Evolutionary conservation across 345 rosid genomes (phyloP).

Genomic region (Garcia nutans): DNA sequence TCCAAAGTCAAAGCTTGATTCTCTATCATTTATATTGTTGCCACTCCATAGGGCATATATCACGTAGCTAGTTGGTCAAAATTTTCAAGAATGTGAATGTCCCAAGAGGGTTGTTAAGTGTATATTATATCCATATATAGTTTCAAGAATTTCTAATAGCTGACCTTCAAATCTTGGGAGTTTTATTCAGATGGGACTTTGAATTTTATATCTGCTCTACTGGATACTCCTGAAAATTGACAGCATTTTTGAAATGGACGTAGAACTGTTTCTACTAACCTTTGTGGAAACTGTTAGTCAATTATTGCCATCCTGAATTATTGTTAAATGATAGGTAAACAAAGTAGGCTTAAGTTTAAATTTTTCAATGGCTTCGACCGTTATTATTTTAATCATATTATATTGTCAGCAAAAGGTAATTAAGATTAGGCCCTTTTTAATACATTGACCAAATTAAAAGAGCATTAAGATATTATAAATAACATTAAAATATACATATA

Average conservation of each 20-base stretch:
- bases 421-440: too few relatives aligned
- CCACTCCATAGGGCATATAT: slow-evolving; percentile 24
- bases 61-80: too few relatives aligned
- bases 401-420: too few relatives aligned
- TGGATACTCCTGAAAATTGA: slow-evolving; percentile 3
- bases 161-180: not conserved
- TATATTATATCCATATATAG: too few relatives aligned
- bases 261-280: not conserved
- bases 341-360: not conserved
- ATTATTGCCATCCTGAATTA: not conserved
- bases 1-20: slow-evolving; percentile 41
- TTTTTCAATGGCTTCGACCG: not conserved
- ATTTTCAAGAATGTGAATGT: too few relatives aligned
- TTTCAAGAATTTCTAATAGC: not conserved
- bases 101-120: too few relatives aligned
- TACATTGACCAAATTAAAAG: too few relatives aligned
- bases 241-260: slow-evolving; percentile 14
- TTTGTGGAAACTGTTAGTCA: not conserved
- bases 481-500: too few relatives aligned
- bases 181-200: not conserved
- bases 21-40: slow-evolving; percentile 13
- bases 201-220: not conserved
- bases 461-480: too few relatives aligned
- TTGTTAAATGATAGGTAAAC: not conserved
- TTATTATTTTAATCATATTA: too few relatives aligned